Conservation (phyloP, 176 grass and related monocot species). For the Poa pratensis region DNA sequence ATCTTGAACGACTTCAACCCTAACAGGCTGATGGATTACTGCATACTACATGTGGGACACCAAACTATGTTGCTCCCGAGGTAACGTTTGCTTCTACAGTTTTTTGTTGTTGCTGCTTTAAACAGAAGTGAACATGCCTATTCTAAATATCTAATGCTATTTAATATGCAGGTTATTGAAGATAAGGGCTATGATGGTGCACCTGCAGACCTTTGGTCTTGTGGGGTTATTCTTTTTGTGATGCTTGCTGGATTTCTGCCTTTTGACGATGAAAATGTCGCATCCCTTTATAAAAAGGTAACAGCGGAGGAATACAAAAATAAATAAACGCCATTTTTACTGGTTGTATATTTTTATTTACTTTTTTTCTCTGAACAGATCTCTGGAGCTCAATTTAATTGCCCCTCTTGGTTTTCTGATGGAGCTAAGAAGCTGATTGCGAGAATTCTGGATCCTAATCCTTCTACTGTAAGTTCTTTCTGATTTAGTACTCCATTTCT, state of each 20-base stretch:
- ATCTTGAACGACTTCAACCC: conserved; percentile 30
- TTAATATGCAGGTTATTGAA: conserved; percentile 67
- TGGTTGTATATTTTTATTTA: conserved; percentile 18
- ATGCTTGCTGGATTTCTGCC: conserved; percentile 84
- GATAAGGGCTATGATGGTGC: conserved; percentile 94
- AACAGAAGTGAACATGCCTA: not conserved
- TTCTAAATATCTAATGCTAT: not conserved
- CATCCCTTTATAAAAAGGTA: conserved; percentile 78
- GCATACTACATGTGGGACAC: conserved; percentile 89
- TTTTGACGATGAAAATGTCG: conserved; percentile 79
- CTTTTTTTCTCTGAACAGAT: conserved; percentile 58
- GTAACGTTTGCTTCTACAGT: conserved; percentile 26
- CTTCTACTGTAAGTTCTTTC: conserved; percentile 63
- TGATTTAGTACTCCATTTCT: not conserved
- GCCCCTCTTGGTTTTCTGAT: conserved; percentile 79
- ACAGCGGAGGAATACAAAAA: conserved; percentile 16
- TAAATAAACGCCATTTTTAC: not conserved
- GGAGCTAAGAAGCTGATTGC: conserved; percentile 71
- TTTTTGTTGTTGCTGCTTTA: conserved; percentile 19
- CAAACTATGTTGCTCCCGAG: conserved; percentile 94
- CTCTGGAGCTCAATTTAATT: conserved; percentile 73
- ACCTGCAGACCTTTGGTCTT: conserved; percentile 88
- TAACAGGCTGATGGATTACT: conserved; percentile 80
- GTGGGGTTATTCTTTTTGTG: conserved; percentile 92
- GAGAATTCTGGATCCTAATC: conserved; percentile 82